Evolutionary conservation across 164 flowering plant species (phyloP), one percentile per base, ranked within the genome.

Genomic region (Santalum album): DNA sequence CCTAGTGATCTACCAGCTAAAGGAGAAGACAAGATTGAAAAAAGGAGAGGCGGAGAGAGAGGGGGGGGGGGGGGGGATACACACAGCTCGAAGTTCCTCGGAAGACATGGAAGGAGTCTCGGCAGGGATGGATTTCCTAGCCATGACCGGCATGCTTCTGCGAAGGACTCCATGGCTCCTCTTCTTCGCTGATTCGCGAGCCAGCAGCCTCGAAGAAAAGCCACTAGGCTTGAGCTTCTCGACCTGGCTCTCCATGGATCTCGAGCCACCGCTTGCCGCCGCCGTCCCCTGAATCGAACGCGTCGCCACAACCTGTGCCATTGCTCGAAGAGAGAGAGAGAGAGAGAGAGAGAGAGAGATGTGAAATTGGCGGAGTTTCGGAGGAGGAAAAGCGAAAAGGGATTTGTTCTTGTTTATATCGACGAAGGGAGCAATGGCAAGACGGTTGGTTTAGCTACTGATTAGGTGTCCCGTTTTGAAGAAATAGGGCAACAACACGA

Each of bases 251-350:
- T 58, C 68, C 12, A 50, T 36, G 32, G 81, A 71, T 66, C 77
- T 68, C 24, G 67, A 25, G 65, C 51, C 35, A 34, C 53, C 35
- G 40, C 64, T 67, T 32, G 58, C 20, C 32, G 54, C 36, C 21
- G 70, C 25, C 1, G 79, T 50, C 21, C 58, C 58, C 45, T 75
- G 71, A 47, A 73, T 71, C 53, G 69, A 58, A 25, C 75, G 55
- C 20, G 78, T 63, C 1, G 72, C 74, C 50, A 73, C 72, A 52
- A 75, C 67, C 40, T 72, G 79, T 35, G 83, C 77, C 83, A 78
- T 78, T 64, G 54, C 27, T 23, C 14, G 12, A 46, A 49, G 27
- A 21, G 27, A 44, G 19, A 17, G 16, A 15, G 19, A 43, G 42
- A 22, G 42, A 58, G 3, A 25, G 17, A 25, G 45, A 21, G 40